A percentile compares a stretch with the other conserved stretches of the same genome.
Evolutionary conservation across 306 rosid species (phyloP).

Genomic region (Vicia faba): DNA sequence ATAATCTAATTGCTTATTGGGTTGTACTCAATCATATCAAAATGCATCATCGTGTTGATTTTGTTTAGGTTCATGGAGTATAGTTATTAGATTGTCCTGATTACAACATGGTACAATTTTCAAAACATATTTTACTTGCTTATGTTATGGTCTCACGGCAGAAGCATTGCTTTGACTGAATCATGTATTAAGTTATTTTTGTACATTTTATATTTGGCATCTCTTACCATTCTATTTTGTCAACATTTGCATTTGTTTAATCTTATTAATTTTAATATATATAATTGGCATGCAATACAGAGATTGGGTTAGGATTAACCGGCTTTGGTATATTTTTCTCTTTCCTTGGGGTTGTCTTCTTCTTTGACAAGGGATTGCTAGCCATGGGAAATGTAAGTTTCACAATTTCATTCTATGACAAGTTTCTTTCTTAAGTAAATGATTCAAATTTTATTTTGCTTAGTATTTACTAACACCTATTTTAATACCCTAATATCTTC

Average conservation of each 20-base stretch:
- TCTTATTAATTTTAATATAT: slow-evolving; percentile 35
- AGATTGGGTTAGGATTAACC: slow-evolving; percentile 92
- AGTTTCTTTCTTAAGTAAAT: slow-evolving; percentile 28
- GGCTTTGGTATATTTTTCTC: slow-evolving; percentile 95
- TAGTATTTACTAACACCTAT: slow-evolving; percentile 9
- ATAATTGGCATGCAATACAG: slow-evolving; percentile 54
- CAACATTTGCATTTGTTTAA: not conserved
- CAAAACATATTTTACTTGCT: not conserved
- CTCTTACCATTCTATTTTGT: slow-evolving; percentile 19
- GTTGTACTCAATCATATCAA: not conserved
- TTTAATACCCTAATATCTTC: not conserved
- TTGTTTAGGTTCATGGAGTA: slow-evolving; percentile 21
- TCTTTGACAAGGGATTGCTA: slow-evolving; percentile 93
- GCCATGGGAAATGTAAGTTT: slow-evolving; percentile 96
- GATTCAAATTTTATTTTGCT: slow-evolving; percentile 26
- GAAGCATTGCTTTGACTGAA: slow-evolving; percentile 31
- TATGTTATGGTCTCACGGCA: slow-evolving; percentile 23
- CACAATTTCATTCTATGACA: slow-evolving; percentile 35
- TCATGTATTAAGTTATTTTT: slow-evolving; percentile 1
- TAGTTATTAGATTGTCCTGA: slow-evolving; percentile 18
- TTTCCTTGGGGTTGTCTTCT: slow-evolving; percentile 79
- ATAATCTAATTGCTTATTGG: not conserved
- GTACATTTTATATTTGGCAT: slow-evolving; percentile 18
- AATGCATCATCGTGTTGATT: slow-evolving; percentile 28
- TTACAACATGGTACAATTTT: slow-evolving; percentile 4